phyloP scores from a whole-genome alignment of 2,329 filamentous ascomycete genomes.

The Nakataea oryzae region DNA sequence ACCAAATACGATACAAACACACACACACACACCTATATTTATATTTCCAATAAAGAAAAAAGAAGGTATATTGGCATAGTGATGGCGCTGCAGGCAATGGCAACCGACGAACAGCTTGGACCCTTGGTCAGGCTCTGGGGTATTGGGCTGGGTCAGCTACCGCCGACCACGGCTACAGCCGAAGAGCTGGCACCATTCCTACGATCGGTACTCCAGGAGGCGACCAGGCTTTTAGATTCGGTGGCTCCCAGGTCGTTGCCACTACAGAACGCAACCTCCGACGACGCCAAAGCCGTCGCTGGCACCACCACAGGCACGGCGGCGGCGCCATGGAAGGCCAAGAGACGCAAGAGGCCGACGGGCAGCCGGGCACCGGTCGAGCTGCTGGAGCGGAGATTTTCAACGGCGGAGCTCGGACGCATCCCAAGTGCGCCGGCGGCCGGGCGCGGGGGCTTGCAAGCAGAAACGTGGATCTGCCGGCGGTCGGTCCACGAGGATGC shows the following conservation, averaged over 20 bases:
- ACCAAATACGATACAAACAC: not conserved
- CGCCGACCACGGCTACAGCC: constrained; percentile 23
- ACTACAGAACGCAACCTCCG: too few relatives aligned
- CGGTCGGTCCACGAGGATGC: constrained; percentile 49
- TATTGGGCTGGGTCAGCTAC: constrained; percentile 35
- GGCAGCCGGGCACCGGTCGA: constrained; percentile 22
- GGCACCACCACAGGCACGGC: constrained; percentile 4
- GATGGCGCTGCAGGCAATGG: not conserved
- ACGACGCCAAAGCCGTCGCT: too few relatives aligned
- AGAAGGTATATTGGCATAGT: too few relatives aligned
- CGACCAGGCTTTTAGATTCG: constrained; percentile 45
- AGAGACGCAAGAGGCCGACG: constrained; percentile 26
- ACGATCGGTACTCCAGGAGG: constrained; percentile 42
- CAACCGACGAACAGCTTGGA: constrained; percentile 19
- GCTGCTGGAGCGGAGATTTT: constrained; percentile 39
- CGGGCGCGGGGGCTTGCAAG: constrained; percentile 6
- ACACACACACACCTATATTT: too few relatives aligned
- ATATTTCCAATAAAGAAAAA: too few relatives aligned
- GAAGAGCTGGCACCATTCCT: constrained; percentile 41
- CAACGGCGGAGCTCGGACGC: constrained; percentile 24
- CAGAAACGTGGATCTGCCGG: constrained; percentile 55
- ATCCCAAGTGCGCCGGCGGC: constrained; percentile 6
- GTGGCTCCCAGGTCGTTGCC: constrained; percentile 30
- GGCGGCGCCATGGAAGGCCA: constrained; percentile 22
- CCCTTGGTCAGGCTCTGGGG: constrained; percentile 45